These are phyloP conservation scores for Jacaranda mimosifolia DNA, from an alignment of 257 asterid genomes.

Conservation along the genomic window DNA sequence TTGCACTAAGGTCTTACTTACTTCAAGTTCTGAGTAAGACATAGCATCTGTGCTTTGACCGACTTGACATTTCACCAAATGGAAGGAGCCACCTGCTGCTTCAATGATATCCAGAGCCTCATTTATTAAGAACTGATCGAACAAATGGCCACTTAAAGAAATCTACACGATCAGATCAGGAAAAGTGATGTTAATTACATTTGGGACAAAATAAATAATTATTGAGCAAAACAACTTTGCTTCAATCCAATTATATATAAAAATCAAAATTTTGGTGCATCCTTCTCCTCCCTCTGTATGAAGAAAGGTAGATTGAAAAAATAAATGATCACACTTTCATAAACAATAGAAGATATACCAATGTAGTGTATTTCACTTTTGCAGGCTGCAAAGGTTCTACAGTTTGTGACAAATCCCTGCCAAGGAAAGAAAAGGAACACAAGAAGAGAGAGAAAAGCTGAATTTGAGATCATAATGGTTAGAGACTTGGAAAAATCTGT, in stretches of 20 bases:
- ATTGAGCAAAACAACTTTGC: conserved; percentile 10
- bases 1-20: conserved; percentile 38
- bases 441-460: conserved; percentile 7
- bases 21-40: conserved; percentile 96
- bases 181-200: conserved; percentile 25
- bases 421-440: conserved; percentile 30
- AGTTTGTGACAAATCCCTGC: conserved; percentile 61
- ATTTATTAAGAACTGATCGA: conserved; percentile 86
- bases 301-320: neutral
- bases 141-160: conserved; percentile 93
- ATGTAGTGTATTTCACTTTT: conserved; percentile 69
- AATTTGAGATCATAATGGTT: conserved; percentile 7
- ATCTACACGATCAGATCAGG: conserved; percentile 60
- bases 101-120: conserved; percentile 96
- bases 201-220: conserved; percentile 11
- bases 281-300: conserved; percentile 5
- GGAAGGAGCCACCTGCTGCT: conserved; percentile 98
- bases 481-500: neutral
- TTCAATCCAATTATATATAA: neutral
- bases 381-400: conserved; percentile 47
- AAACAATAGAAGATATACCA: conserved; percentile 56
- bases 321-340: conserved; percentile 2
- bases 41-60: conserved; percentile 75
- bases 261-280: neutral
- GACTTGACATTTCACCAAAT: conserved; percentile 89